Percentiles rank a stretch among this genome's conserved stretches.
Evolutionary conservation across 345 rosid species (phyloP).

Genomic region (Kernera saxatilis): DNA sequence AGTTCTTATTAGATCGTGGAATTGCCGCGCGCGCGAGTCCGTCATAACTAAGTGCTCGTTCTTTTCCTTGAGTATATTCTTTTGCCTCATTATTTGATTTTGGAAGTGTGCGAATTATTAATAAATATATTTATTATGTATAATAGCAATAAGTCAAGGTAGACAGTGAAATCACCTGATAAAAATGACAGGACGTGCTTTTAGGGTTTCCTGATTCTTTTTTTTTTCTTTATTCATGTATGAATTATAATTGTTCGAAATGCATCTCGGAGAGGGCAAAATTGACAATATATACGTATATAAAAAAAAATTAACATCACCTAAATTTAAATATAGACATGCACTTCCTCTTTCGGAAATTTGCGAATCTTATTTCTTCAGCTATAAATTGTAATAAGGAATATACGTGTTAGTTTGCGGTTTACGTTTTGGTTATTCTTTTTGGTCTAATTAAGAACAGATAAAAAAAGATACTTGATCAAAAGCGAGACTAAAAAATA

Average conservation of each 20-base stretch:
- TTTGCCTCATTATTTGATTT: neutral
- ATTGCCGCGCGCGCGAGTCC: neutral
- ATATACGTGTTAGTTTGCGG: neutral
- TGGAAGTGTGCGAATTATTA: neutral
- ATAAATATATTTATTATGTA: neutral
- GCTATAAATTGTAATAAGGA: neutral
- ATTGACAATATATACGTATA: neutral
- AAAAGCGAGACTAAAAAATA: neutral
- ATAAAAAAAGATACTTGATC: neutral
- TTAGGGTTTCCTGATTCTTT: slow-evolving; percentile 24
- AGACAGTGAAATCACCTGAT: slow-evolving; percentile 34
- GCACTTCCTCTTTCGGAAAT: neutral
- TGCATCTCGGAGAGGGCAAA: slow-evolving; percentile 9
- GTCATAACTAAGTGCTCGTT: neutral
- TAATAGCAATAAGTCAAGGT: slow-evolving; percentile 22
- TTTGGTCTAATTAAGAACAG: neutral
- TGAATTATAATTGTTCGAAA: slow-evolving; percentile 7
- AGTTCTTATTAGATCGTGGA: too few species aligned
- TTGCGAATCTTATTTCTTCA: slow-evolving; percentile 5
- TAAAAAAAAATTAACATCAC: neutral
- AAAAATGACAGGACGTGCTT: slow-evolving; percentile 36
- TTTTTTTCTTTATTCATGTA: slow-evolving; percentile 7
- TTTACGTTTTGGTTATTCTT: neutral
- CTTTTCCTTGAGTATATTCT: neutral
- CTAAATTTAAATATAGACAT: neutral